Conservation (phyloP, 192 early-diverging fungal genomes). For the Chytriomyces sp. region DNA sequence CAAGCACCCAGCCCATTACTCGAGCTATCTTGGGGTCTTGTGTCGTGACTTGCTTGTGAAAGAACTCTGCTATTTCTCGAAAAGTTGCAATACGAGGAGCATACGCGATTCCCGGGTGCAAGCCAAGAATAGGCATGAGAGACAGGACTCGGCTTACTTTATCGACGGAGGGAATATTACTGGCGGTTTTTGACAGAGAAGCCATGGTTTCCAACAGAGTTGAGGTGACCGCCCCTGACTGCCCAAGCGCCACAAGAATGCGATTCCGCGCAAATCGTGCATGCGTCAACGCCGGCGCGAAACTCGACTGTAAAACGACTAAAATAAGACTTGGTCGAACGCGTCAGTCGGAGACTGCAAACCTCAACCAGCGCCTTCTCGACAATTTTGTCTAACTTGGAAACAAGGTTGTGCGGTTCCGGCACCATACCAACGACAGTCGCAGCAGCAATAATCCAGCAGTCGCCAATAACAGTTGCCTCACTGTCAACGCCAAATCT, state of each 20-base stretch:
- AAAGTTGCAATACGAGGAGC: neutral
- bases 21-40: constrained; percentile 11
- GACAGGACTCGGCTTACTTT: neutral
- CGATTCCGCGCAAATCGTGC: neutral
- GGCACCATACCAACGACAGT: neutral
- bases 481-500: neutral
- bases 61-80: neutral
- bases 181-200: neutral
- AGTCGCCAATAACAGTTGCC: neutral
- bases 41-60: neutral
- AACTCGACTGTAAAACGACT: neutral
- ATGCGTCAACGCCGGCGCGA: neutral
- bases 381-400: neutral
- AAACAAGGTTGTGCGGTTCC: neutral
- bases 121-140: neutral
- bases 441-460: constrained; percentile 12
- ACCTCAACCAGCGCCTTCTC: neutral
- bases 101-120: neutral
- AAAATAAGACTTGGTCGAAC: neutral
- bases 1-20: constrained; percentile 22
- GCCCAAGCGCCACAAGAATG: neutral
- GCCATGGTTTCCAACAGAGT: neutral
- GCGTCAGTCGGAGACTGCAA: neutral
- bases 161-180: neutral
- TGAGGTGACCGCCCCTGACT: neutral